Base-by-base conservation (phyloP, 2,329 filamentous ascomycete species). In the Aspergillus nomiae region DNA sequence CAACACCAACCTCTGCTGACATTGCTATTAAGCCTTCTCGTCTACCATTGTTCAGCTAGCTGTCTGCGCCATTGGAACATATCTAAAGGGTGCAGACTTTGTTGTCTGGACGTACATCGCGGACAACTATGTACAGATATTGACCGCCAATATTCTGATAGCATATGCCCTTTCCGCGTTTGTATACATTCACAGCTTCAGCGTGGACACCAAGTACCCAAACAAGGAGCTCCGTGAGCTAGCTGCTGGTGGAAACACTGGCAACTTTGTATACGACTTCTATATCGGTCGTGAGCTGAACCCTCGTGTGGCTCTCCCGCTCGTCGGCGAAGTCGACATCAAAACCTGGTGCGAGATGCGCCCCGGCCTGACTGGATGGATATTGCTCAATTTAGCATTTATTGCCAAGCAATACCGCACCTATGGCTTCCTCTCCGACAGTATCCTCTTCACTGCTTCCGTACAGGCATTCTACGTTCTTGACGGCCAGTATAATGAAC, bases 241-340 rank as follows among this genome's bases (percentile, higher is more conserved):
- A 8, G 93, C 93, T 1, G 86, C 86, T 1, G 92, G 92, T 46
- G 93, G 92, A 12, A 86, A 89, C 71, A 88, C 87, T 1, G 92
- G 92, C 58, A 97, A 95, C 77, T 79, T 93, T 66, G 79, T 97
- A 41, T 97, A 97, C 77, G 93, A 97, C 78, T 97, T 92, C 88
- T 97, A 92, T 80, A 97, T 97, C 67, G 93, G 94, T 12, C 91
- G 94, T 32, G 94, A 97, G 78, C 87, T 97, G 62, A 97, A 97
- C 78, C 93, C 94, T 3, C 91, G 92, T 56, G 78, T 95, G 61
- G 87, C 64, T 21, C 63, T 79, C 12, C 76, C 84, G 0, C 77
- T 96, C 65, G 51, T 69, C 60, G 58, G 69, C 28, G 56, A 90
- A 91, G 71, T 96, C 58, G 94, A 97, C 74, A 89, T 97, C 79